phyloP scores from a whole-genome alignment of 2,329 filamentous ascomycete species.

The Microdochium trichocladiopsis region DNA sequence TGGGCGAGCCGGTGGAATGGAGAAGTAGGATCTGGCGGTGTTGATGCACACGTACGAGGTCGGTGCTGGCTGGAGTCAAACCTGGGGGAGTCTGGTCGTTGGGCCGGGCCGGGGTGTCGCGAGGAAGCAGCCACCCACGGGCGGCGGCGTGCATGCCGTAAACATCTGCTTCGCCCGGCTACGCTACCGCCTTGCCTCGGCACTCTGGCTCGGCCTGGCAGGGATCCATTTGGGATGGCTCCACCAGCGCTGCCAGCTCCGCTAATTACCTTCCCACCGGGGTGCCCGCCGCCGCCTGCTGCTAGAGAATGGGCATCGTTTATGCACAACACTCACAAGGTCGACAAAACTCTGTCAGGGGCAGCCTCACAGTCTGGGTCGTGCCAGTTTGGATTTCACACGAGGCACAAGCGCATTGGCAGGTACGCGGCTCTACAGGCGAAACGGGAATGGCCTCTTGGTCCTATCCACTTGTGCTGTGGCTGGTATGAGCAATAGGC shows the following conservation, averaged over 20 bases:
- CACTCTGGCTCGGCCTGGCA: neutral
- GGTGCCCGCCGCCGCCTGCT: too few species aligned
- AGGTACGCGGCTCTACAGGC: too few species aligned
- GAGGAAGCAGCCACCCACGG: neutral
- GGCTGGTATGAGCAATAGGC: too few species aligned
- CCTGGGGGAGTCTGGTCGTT: neutral
- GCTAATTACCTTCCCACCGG: neutral
- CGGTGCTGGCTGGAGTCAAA: too few species aligned
- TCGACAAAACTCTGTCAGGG: too few species aligned
- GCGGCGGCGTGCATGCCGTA: neutral
- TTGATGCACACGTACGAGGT: neutral
- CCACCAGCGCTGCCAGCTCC: neutral
- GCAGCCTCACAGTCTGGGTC: too few species aligned
- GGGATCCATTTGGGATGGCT: neutral
- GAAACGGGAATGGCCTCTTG: too few species aligned
- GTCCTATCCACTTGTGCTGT: too few species aligned
- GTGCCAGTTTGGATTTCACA: too few species aligned
- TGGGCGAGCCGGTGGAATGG: neutral
- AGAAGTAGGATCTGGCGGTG: neutral
- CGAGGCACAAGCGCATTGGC: too few species aligned
- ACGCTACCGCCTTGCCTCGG: constrained; percentile 1
- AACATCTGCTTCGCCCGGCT: neutral
- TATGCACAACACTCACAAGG: too few species aligned
- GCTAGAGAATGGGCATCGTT: too few species aligned
- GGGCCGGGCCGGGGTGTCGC: neutral